A percentile compares a stretch with the other conserved stretches of the same genome.
Evolutionary conservation across 306 rosid genomes (phyloP).

Genomic region (Crotalaria pallida): DNA sequence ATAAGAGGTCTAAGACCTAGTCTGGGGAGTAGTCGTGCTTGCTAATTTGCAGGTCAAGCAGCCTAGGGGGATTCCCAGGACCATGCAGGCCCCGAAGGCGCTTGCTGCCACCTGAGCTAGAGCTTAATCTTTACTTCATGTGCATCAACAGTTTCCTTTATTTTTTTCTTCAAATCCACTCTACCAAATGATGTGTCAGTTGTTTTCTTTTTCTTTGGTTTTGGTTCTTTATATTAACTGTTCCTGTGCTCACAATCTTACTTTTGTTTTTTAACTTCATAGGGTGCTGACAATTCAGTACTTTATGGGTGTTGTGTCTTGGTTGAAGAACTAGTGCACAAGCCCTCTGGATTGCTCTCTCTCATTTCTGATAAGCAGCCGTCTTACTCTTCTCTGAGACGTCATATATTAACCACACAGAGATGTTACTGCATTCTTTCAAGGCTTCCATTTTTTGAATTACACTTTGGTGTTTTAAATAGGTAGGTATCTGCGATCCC

Average conservation of each 20-base stretch:
- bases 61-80: background rate
- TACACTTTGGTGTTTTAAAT: slow-evolving; percentile 93
- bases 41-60: background rate
- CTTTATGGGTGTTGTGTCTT: slow-evolving; percentile 93
- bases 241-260: background rate
- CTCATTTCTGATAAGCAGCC: slow-evolving; percentile 59
- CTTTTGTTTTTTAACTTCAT: slow-evolving; percentile 10
- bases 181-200: background rate
- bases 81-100: background rate
- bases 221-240: background rate
- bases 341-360: slow-evolving; percentile 86
- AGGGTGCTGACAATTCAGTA: slow-evolving; percentile 93
- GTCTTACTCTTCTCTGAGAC: slow-evolving; percentile 61
- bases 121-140: background rate
- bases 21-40: background rate
- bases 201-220: background rate
- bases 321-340: slow-evolving; percentile 91
- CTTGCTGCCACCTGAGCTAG: background rate
- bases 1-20: background rate
- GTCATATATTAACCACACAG: slow-evolving; percentile 69
- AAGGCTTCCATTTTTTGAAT: slow-evolving; percentile 82
- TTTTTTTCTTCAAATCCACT: background rate
- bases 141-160: background rate
- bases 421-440: slow-evolving; percentile 96
- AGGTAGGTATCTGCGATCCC: slow-evolving; percentile 45